Evolutionary conservation across 2,329 filamentous ascomycete species (phyloP).

Genomic region (Talaromyces atroroseus): DNA sequence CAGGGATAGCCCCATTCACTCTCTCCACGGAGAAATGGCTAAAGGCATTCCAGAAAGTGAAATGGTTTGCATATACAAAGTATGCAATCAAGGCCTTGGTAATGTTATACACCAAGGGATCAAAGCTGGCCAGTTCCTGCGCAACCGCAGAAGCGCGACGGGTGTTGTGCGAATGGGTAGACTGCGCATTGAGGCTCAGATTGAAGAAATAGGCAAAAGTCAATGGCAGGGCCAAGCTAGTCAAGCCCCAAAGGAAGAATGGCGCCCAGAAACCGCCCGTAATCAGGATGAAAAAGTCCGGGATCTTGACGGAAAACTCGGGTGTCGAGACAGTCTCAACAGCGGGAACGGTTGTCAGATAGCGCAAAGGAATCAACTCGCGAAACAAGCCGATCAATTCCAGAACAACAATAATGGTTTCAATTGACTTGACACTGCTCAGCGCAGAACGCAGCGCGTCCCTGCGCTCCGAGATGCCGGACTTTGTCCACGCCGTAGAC

Average conservation of each 20-base stretch:
- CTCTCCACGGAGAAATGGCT: slow-evolving; percentile 30
- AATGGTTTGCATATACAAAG: slow-evolving; percentile 63
- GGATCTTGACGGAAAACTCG: slow-evolving; percentile 61
- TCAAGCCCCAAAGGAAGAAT: slow-evolving; percentile 68
- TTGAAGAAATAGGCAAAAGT: slow-evolving; percentile 86
- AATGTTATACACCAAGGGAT: slow-evolving; percentile 87
- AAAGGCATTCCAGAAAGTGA: slow-evolving; percentile 35
- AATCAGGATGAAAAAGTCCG: slow-evolving; percentile 74
- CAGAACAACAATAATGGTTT: slow-evolving; percentile 61
- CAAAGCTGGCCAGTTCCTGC: slow-evolving; percentile 46
- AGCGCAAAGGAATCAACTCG: slow-evolving; percentile 65
- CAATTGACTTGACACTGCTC: slow-evolving; percentile 63
- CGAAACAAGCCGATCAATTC: slow-evolving; percentile 66
- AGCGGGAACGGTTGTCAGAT: slow-evolving; percentile 67
- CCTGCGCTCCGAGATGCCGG: slow-evolving; percentile 44
- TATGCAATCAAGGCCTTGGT: slow-evolving; percentile 77
- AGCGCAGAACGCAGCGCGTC: slow-evolving; percentile 62
- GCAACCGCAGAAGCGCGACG: slow-evolving; percentile 20
- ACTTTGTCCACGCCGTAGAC: slow-evolving; percentile 30
- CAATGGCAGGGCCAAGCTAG: slow-evolving; percentile 64
- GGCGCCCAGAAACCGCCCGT: slow-evolving; percentile 79
- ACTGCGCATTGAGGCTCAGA: slow-evolving; percentile 54
- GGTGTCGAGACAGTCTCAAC: slow-evolving; percentile 51
- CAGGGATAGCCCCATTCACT: slow-evolving; percentile 35
- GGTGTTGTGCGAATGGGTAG: slow-evolving; percentile 19